Conservation (phyloP, 352 stramenopile genomes). For the Salisapilia sapeloensis region DNA sequence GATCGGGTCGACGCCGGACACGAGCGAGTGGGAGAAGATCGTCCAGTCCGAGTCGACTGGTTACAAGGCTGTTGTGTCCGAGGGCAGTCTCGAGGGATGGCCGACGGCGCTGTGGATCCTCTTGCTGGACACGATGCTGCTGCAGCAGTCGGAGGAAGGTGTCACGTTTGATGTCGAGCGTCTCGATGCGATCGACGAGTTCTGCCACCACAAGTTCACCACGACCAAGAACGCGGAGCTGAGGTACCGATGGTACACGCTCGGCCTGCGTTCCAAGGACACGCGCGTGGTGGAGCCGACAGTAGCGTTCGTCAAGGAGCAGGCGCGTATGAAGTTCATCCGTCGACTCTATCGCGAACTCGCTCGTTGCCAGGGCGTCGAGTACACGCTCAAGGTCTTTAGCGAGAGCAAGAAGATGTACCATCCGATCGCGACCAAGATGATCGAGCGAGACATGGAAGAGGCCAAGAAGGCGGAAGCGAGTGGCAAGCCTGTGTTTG, state of each 20-base stretch:
- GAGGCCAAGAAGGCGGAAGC: conserved; percentile 7
- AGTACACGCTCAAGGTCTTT: conserved; percentile 14
- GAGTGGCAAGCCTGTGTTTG: conserved; percentile 1
- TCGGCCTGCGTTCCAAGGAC: conserved; percentile 30
- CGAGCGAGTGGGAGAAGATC: conserved; percentile 10
- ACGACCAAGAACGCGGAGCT: conserved; percentile 48
- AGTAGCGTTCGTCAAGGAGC: conserved; percentile 33
- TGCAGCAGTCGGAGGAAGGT: conserved; percentile 10
- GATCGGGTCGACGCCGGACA: conserved; percentile 10
- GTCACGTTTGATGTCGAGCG: conserved; percentile 10
- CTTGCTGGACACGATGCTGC: conserved; percentile 33
- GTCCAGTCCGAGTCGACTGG: conserved; percentile 2
- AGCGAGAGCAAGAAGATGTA: conserved; percentile 39
- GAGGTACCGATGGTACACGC: conserved; percentile 51
- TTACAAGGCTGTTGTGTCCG: conserved; percentile 6
- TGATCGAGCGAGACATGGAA: conserved; percentile 23
- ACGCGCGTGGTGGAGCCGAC: conserved; percentile 18
- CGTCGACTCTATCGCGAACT: conserved; percentile 48
- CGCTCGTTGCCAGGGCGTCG: conserved; percentile 13
- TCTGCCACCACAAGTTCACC: conserved; percentile 19
- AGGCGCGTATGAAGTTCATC: conserved; percentile 65
- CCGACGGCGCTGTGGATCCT: conserved; percentile 33
- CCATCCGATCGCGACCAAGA: conserved; percentile 55
- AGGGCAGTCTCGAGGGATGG: conserved; percentile 11
- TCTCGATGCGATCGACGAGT: conserved; percentile 40